phyloP scores from a whole-genome alignment of 1,284 basidiomycete species.

The Ganoderma boninense region DNA sequence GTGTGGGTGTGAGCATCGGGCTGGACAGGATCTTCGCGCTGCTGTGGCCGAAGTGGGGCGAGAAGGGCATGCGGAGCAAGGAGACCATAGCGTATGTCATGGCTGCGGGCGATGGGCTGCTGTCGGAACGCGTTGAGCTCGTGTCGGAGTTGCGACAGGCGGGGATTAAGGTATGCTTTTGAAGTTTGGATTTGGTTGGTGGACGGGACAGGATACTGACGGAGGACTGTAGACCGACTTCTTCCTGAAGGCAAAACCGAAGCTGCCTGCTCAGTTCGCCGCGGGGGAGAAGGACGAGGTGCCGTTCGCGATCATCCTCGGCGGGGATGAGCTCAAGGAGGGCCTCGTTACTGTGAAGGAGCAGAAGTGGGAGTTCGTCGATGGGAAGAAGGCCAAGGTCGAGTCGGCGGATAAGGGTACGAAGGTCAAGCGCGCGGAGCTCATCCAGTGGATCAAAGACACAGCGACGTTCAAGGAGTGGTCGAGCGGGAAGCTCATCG shows the following conservation, averaged over 20 bases:
- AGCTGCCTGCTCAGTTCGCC: conserved; percentile 87
- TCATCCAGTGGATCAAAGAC: conserved; percentile 75
- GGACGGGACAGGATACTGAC: conserved; percentile 14
- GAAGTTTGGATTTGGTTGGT: background rate
- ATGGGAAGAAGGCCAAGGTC: conserved; percentile 77
- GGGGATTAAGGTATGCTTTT: conserved; percentile 83
- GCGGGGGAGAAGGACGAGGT: conserved; percentile 93
- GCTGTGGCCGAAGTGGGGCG: conserved; percentile 87
- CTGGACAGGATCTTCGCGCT: conserved; percentile 97
- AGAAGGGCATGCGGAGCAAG: conserved; percentile 83
- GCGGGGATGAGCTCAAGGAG: conserved; percentile 84
- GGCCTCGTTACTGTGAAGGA: conserved; percentile 93
- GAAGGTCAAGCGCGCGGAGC: conserved; percentile 71
- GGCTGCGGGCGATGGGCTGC: conserved; percentile 89
- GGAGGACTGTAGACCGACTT: conserved; percentile 79
- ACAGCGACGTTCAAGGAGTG: conserved; percentile 57
- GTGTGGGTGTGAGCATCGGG: conserved; percentile 94
- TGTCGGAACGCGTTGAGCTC: conserved; percentile 88
- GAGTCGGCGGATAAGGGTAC: conserved; percentile 72
- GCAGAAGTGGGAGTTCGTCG: conserved; percentile 84
- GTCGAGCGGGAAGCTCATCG: conserved; percentile 48
- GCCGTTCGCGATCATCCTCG: conserved; percentile 92
- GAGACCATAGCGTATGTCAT: conserved; percentile 96
- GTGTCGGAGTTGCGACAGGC: conserved; percentile 86
- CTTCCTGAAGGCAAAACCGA: conserved; percentile 93